Conservation (phyloP, 148 eudicot species). For the Diospyros kaki region DNA sequence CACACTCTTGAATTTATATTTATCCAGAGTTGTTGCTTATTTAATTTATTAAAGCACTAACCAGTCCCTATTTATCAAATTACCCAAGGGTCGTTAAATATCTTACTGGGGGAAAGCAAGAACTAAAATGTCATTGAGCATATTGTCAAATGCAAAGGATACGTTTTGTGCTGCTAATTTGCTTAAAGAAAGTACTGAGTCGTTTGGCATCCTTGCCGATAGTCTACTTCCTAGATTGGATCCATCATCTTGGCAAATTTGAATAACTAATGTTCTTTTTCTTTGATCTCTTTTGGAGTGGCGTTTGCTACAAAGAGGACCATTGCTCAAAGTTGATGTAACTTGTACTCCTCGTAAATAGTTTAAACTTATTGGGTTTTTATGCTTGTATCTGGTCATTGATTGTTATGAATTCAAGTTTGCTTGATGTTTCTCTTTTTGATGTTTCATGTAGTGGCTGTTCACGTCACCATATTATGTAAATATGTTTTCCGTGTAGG, state of each 20-base stretch:
- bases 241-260: neutral
- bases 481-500: slow-evolving; percentile 35
- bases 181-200: no score
- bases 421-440: neutral
- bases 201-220: no score
- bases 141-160: no score
- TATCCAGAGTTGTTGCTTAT: no score
- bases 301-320: neutral
- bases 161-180: no score
- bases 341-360: neutral
- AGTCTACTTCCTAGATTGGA: no score
- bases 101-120: no score
- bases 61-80: no score
- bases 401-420: neutral
- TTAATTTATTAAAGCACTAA: no score
- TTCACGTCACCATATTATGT: slow-evolving; percentile 7
- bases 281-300: neutral
- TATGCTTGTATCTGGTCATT: neutral
- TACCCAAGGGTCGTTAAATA: no score
- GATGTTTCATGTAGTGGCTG: neutral
- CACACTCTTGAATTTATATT: no score
- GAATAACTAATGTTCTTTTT: neutral
- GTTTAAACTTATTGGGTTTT: neutral
- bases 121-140: no score
- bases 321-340: neutral